A percentile compares a stretch with the other conserved stretches of the same genome.
Evolutionary conservation across 2,329 filamentous ascomycete species (phyloP).

Genomic region (Aspergillus sp.): DNA sequence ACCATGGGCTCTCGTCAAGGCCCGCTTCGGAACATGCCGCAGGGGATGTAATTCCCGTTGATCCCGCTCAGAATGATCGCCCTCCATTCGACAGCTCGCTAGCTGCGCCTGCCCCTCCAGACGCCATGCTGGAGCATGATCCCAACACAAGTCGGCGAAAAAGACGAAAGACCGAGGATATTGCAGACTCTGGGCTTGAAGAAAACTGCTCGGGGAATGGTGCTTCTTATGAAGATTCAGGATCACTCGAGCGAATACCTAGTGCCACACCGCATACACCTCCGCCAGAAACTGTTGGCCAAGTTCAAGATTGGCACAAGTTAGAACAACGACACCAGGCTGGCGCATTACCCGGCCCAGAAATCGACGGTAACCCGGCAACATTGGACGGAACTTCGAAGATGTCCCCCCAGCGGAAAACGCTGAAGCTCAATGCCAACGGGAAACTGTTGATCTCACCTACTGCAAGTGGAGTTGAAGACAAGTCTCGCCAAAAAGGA

Average conservation of each 20-base stretch:
- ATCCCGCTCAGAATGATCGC: constrained; percentile 1
- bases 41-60: neutral
- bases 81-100: constrained; percentile 1
- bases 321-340: neutral
- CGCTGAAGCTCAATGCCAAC: constrained; percentile 33
- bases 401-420: constrained; percentile 45
- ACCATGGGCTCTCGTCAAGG: constrained; percentile 7
- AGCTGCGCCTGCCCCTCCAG: neutral
- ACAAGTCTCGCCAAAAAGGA: constrained; percentile 10
- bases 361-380: neutral
- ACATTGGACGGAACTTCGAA: constrained; percentile 13
- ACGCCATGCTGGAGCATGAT: constrained; percentile 19
- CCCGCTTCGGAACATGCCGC: constrained; percentile 1
- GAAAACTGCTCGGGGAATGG: neutral
- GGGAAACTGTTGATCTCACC: constrained; percentile 36
- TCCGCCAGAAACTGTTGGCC: constrained; percentile 1
- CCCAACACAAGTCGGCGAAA: constrained; percentile 26
- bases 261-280: neutral
- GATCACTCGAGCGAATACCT: neutral
- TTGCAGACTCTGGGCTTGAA: constrained; percentile 5
- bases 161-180: constrained; percentile 22
- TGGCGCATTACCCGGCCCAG: neutral
- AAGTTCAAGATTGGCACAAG: neutral
- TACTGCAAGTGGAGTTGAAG: constrained; percentile 10
- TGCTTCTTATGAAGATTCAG: no score